Percentiles rank a stretch among this genome's conserved stretches.
Evolutionary conservation across 148 eudicot genomes (phyloP).

Genomic region (Camellia lanceoleosa): DNA sequence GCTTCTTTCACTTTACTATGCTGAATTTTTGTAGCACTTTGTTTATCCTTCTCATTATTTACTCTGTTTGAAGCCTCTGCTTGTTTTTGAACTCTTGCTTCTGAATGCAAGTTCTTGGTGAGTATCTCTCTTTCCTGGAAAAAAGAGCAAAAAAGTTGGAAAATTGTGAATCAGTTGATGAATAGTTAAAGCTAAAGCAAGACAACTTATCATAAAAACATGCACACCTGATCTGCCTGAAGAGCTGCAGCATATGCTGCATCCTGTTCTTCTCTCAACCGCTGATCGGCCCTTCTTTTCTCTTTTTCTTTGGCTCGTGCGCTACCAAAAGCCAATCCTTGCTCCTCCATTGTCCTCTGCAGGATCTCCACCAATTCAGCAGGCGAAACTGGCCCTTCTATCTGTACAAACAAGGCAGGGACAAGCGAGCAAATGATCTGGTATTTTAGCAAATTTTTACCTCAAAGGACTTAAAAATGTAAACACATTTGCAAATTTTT

Average conservation of each 20-base stretch:
- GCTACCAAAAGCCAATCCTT: constrained; percentile 68
- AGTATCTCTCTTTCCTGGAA: constrained; percentile 60
- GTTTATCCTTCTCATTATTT: constrained; percentile 28
- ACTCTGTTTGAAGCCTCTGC: background rate
- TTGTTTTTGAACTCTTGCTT: constrained; percentile 31
- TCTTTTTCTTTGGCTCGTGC: constrained; percentile 54
- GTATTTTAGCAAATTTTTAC: background rate
- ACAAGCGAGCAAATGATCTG: background rate
- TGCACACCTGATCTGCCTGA: constrained; percentile 68
- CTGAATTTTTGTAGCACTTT: constrained; percentile 18
- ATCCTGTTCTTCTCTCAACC: constrained; percentile 82
- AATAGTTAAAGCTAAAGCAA: background rate
- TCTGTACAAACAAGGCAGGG: constrained; percentile 26
- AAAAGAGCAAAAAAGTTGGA: background rate
- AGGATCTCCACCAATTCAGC: constrained; percentile 74
- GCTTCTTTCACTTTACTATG: constrained; percentile 36
- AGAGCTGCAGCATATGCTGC: constrained; percentile 81
- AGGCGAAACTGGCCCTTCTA: constrained; percentile 89
- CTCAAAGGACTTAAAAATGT: background rate
- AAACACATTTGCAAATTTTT: background rate
- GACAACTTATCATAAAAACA: constrained; percentile 5
- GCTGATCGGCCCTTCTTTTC: constrained; percentile 46
- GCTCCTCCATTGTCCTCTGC: constrained; percentile 80
- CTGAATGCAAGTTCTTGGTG: constrained; percentile 22
- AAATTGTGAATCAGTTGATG: background rate